phyloP scores from a whole-genome alignment of 2,329 filamentous ascomycete genomes.

The Neopestalotiopsis clavispora region DNA sequence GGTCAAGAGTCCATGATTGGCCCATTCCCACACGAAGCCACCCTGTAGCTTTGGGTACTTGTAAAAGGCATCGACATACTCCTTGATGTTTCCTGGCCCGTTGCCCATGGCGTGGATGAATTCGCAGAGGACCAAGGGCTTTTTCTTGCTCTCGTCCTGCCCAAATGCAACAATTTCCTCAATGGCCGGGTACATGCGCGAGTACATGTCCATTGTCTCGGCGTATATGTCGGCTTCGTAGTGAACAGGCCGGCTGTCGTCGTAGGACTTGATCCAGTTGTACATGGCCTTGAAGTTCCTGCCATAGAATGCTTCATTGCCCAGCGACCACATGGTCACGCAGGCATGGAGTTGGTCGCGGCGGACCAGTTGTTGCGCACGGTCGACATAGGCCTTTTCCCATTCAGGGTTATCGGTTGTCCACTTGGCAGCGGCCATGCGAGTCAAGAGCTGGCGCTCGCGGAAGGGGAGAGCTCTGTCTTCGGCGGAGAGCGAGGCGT shows the following conservation, averaged over 20 bases:
- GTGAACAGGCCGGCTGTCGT: conserved; percentile 61
- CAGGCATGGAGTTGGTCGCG: conserved; percentile 69
- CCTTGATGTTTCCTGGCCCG: conserved; percentile 67
- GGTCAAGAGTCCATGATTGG: conserved; percentile 55
- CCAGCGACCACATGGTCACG: conserved; percentile 71
- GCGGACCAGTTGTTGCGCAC: conserved; percentile 65
- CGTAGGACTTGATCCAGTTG: conserved; percentile 59
- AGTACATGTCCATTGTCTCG: conserved; percentile 62
- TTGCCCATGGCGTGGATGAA: conserved; percentile 69
- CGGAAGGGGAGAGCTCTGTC: conserved; percentile 34
- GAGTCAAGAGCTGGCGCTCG: conserved; percentile 37
- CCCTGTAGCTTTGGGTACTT: conserved; percentile 62
- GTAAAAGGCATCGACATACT: conserved; percentile 67
- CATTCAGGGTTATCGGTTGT: conserved; percentile 62
- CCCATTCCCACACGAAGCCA: conserved; percentile 67
- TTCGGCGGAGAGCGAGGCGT: conserved; percentile 33
- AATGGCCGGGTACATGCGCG: conserved; percentile 64
- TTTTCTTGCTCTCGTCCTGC: conserved; percentile 39
- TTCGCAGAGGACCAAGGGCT: conserved; percentile 60
- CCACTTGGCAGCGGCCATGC: conserved; percentile 47
- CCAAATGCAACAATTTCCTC: conserved; percentile 44
- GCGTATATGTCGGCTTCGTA: conserved; percentile 66
- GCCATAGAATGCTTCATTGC: conserved; percentile 72
- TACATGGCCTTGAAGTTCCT: conserved; percentile 69
- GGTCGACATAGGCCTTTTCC: conserved; percentile 67